A percentile compares a stretch with the other conserved stretches of the same genome.
These are phyloP conservation scores for Coriolopsis trogii DNA, from an alignment of 1,284 basidiomycete genomes.

Conservation along the genomic window DNA sequence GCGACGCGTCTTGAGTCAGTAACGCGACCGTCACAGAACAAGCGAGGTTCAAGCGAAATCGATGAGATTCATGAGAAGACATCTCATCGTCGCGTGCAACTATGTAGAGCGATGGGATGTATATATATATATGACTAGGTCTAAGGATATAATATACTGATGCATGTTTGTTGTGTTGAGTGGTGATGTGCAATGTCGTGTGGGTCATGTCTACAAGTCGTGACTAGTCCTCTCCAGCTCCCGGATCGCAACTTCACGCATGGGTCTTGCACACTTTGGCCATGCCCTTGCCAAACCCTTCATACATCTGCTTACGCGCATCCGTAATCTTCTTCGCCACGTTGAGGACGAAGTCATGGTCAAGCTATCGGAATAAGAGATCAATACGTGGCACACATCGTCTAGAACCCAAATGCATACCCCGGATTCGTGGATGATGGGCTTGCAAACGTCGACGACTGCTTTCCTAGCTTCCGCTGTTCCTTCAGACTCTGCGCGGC, in stretches of 20 bases:
- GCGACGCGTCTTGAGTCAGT: constrained; percentile 12
- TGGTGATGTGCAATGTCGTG: constrained; percentile 21
- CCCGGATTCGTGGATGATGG: constrained; percentile 40
- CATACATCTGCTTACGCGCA: constrained; percentile 68
- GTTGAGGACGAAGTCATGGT: constrained; percentile 63
- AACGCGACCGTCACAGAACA: constrained; percentile 15
- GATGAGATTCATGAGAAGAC: too few relatives aligned
- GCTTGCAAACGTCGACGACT: constrained; percentile 54
- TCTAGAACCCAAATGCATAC: constrained; percentile 36
- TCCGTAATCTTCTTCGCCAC: constrained; percentile 69
- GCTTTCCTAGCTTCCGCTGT: constrained; percentile 53
- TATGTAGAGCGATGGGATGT: too few relatives aligned
- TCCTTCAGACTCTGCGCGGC: constrained; percentile 51
- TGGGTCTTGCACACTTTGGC: constrained; percentile 54
- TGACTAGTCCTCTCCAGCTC: constrained; percentile 15
- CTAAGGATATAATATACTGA: constrained; percentile 13
- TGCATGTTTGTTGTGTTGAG: constrained; percentile 15
- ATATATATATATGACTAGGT: too few relatives aligned
- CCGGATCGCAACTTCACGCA: constrained; percentile 23
- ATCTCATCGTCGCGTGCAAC: too few relatives aligned
- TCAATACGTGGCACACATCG: background rate
- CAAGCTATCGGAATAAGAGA: constrained; percentile 48
- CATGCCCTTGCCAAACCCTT: constrained; percentile 72
- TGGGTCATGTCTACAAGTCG: constrained; percentile 17
- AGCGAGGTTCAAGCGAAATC: background rate